A percentile compares a stretch with the other conserved stretches of the same genome.
Evolutionary conservation across 805 yeast genomes (phyloP).

Genomic region (Lachancea sp.): DNA sequence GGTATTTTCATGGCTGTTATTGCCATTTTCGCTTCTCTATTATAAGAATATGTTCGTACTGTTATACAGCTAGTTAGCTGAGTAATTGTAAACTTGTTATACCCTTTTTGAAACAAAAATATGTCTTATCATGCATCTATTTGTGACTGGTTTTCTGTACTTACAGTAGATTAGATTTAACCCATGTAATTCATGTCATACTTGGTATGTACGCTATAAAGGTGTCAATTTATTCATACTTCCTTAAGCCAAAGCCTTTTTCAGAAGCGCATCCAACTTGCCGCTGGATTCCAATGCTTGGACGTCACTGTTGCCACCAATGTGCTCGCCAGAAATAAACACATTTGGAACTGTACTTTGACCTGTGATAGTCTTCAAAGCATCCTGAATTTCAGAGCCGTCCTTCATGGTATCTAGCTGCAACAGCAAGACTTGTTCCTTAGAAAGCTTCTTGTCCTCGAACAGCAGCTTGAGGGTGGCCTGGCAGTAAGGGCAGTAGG

Average conservation of each 20-base stretch:
- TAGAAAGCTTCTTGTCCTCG: constrained; percentile 40
- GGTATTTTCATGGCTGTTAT: constrained; percentile 4
- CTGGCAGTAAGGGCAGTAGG: constrained; percentile 63
- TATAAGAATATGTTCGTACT: no score
- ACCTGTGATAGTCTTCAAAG: constrained; percentile 69
- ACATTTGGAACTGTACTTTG: constrained; percentile 93
- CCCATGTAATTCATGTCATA: no score
- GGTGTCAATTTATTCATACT: background rate
- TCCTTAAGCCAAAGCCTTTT: constrained; percentile 14
- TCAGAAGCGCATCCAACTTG: constrained; percentile 42
- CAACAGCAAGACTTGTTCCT: constrained; percentile 34
- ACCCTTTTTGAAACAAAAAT: no score
- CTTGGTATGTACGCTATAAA: no score
- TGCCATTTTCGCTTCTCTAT: constrained; percentile 7
- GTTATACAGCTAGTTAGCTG: background rate
- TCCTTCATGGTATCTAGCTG: constrained; percentile 50
- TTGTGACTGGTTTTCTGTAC: no score
- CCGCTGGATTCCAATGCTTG: constrained; percentile 63
- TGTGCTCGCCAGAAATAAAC: constrained; percentile 83
- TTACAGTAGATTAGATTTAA: no score
- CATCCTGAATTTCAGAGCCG: constrained; percentile 76
- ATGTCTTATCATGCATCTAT: no score
- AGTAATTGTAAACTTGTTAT: background rate
- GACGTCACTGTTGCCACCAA: constrained; percentile 91
- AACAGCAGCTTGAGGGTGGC: constrained; percentile 39